phyloP scores from a whole-genome alignment of 2,329 filamentous ascomycete genomes.

The Colletotrichum spinosum region DNA sequence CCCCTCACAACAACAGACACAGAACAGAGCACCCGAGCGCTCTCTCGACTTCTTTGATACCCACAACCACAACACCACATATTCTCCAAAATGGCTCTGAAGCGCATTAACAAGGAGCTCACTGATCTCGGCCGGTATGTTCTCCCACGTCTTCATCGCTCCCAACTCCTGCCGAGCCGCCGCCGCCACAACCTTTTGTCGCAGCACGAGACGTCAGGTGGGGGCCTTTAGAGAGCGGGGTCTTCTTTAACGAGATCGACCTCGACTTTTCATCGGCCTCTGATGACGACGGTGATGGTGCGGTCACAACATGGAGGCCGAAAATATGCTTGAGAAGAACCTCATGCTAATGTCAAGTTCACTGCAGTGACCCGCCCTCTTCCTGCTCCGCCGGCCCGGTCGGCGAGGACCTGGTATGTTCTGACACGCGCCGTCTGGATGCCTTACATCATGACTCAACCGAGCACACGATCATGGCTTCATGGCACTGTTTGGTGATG shows the following conservation, averaged over 20 bases:
- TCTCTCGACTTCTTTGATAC: conserved; percentile 37
- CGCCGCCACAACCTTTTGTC: conserved; percentile 28
- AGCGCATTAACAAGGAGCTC: conserved; percentile 96
- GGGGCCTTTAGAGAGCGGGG: conserved; percentile 51
- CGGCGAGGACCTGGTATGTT: conserved; percentile 95
- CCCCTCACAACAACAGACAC: conserved; percentile 37
- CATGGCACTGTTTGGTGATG: not conserved
- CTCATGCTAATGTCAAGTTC: conserved; percentile 44
- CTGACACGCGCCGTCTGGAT: conserved; percentile 37
- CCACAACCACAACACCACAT: conserved; percentile 41
- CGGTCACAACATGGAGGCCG: not conserved
- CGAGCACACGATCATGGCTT: conserved; percentile 39
- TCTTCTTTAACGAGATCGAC: conserved; percentile 39
- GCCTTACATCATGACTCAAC: conserved; percentile 35
- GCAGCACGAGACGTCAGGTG: conserved; percentile 49
- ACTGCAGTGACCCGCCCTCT: conserved; percentile 89
- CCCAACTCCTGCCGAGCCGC: conserved; percentile 31
- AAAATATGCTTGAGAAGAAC: not conserved
- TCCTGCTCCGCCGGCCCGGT: conserved; percentile 98
- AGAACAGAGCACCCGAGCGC: conserved; percentile 30
- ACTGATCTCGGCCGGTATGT: conserved; percentile 86
- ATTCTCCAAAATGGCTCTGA: conserved; percentile 77
- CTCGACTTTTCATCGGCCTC: conserved; percentile 23
- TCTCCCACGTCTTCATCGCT: conserved; percentile 12
- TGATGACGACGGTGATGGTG: conserved; percentile 2